Conservation (phyloP, 1,284 basidiomycete genomes). For the Pseudozyma pruni region DNA sequence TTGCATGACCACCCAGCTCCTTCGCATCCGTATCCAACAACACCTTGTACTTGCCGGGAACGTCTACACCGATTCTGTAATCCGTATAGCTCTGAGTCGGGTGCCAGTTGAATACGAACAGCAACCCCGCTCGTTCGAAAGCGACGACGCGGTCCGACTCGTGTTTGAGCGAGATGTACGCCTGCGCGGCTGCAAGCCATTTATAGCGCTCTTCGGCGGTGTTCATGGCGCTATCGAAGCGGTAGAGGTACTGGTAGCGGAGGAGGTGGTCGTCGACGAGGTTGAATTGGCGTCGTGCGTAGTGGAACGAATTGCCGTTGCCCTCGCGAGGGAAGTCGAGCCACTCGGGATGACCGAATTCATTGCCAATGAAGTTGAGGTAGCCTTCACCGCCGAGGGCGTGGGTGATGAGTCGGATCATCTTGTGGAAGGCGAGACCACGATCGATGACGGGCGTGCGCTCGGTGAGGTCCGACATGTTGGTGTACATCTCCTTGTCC, state of each 20-base stretch:
- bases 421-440: conserved; percentile 92
- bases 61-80: conserved; percentile 90
- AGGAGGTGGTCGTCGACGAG: conserved; percentile 85
- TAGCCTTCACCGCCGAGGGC: conserved; percentile 95
- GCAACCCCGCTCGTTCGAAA: conserved; percentile 87
- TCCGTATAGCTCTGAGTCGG: conserved; percentile 86
- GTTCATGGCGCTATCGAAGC: conserved; percentile 96
- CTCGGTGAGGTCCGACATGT: conserved; percentile 88
- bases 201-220: conserved; percentile 79
- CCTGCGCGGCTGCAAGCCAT: conserved; percentile 87
- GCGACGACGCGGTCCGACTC: conserved; percentile 79
- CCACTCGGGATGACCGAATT: conserved; percentile 99
- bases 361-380: conserved; percentile 97
- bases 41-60: conserved; percentile 84
- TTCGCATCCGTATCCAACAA: conserved; percentile 81
- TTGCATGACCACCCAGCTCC: conserved; percentile 86
- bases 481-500: conserved; percentile 91
- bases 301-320: conserved; percentile 95
- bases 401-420: conserved; percentile 92
- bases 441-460: conserved; percentile 88
- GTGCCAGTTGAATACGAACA: conserved; percentile 98
- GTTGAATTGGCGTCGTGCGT: conserved; percentile 87
- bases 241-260: conserved; percentile 91
- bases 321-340: conserved; percentile 97
- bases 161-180: conserved; percentile 77